Conservation (phyloP, 208 protist genomes). For the Trypanosoma caninum region DNA sequence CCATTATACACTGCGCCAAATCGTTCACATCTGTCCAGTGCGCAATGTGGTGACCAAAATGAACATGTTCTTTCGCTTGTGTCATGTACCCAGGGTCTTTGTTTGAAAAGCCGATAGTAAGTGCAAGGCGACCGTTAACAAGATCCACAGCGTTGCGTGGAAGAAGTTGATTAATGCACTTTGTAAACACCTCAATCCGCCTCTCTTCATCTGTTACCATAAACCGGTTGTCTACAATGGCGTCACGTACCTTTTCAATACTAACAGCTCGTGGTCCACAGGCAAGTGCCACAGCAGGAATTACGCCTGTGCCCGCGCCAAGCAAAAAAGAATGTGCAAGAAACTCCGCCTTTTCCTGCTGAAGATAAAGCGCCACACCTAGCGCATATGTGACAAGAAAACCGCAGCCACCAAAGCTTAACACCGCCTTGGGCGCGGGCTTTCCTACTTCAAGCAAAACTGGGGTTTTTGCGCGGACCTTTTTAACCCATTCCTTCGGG, state of each 20-base stretch:
- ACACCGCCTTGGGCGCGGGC: constrained; percentile 69
- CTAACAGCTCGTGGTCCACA: constrained; percentile 64
- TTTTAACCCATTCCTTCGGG: constrained; percentile 62
- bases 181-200: constrained; percentile 59
- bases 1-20: constrained; percentile 80
- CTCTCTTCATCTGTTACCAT: constrained; percentile 71
- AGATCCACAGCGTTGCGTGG: constrained; percentile 70
- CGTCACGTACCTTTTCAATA: constrained; percentile 77
- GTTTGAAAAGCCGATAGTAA: constrained; percentile 89
- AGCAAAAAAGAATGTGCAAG: constrained; percentile 72
- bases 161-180: constrained; percentile 73
- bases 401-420: constrained; percentile 84
- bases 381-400: constrained; percentile 87
- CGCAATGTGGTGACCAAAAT: constrained; percentile 89
- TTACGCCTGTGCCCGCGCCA: constrained; percentile 72
- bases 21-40: constrained; percentile 73
- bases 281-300: constrained; percentile 79
- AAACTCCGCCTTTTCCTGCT: constrained; percentile 81
- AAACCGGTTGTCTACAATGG: constrained; percentile 77
- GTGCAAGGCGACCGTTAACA: constrained; percentile 65
- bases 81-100: constrained; percentile 78
- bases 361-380: constrained; percentile 86
- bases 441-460: constrained; percentile 81
- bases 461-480: constrained; percentile 80
- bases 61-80: constrained; percentile 75